Evolutionary conservation across 2,329 filamentous ascomycete species (phyloP).

Genomic region (Colletotrichum sp.): DNA sequence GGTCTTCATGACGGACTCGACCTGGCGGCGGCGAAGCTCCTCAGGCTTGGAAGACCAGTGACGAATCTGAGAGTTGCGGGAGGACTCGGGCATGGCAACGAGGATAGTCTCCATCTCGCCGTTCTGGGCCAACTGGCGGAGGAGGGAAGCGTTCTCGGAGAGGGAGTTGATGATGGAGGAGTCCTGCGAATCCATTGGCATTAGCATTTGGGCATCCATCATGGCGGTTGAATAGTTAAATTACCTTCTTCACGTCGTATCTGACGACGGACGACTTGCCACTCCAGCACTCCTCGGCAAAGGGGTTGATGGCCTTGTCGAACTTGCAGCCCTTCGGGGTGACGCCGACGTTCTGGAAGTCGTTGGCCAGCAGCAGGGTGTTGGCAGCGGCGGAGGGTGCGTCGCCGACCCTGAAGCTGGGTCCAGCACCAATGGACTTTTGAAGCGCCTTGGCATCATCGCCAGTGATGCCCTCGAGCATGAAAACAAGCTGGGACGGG

Average conservation of each 20-base stretch:
- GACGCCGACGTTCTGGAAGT: conserved; percentile 44
- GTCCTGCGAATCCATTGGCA: conserved; percentile 4
- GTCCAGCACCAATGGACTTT: conserved; percentile 44
- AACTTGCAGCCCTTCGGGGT: conserved; percentile 41
- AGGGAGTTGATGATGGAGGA: conserved; percentile 47
- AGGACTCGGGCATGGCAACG: conserved; percentile 57
- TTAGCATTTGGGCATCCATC: neutral
- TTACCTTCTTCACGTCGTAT: conserved; percentile 50
- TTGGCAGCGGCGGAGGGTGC: conserved; percentile 49
- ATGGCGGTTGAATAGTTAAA: neutral
- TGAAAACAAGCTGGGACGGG: conserved; percentile 62
- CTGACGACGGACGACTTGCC: conserved; percentile 46
- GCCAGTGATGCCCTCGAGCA: conserved; percentile 61
- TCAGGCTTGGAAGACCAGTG: conserved; percentile 45
- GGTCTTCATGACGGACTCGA: conserved; percentile 49
- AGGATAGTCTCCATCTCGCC: conserved; percentile 62
- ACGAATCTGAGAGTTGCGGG: conserved; percentile 37
- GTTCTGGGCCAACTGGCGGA: conserved; percentile 49
- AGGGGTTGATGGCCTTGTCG: conserved; percentile 44
- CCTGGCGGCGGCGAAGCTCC: conserved; percentile 53
- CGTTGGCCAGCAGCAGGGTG: conserved; percentile 44
- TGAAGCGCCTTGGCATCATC: conserved; percentile 46
- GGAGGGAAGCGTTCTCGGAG: conserved; percentile 46
- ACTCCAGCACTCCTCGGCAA: conserved; percentile 50
- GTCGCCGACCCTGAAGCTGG: conserved; percentile 55